Base-by-base conservation (phyloP, 192 early-diverging fungal genomes). In the Podila verticillata region DNA sequence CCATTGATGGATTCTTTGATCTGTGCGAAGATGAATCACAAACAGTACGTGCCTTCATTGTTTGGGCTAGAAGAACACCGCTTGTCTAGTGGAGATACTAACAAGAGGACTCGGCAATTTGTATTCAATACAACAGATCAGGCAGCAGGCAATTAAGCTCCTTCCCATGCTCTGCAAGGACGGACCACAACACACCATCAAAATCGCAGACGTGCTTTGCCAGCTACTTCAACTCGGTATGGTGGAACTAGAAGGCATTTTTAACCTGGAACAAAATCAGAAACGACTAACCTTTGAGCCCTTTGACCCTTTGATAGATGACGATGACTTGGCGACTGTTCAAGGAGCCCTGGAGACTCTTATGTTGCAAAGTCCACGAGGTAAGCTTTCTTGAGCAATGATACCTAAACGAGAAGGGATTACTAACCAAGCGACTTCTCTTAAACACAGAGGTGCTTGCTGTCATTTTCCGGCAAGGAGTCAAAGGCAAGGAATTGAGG, bases 141-240 rank as follows among this genome's bases (percentile, higher is more conserved):
- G 74, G 17, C 73, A 67, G 22, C 20, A 65, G 3, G 74, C 81
- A 4, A 82, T 82, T 31, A 74, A 82, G 66, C 66, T 61, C 30
- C 81, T 82, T 13, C 81, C 81, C 9, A 39, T 35, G 9, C 20
- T 82, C 10, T 74, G 73, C 61, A 82, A 66, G 44, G 73, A 82
- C 63, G 74, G 68, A 58, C 65, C 60, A 31, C 65, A 70, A 28
- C 81, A 75, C 31, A 72, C 73, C 1, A 74, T 82, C 61, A 82
- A 82, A 63, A 82, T 82, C 47, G 74, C 81, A 1, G 81, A 82
- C 49, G 81, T 82, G 2, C 60, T 82, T 0, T 75, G 73, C 36
- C 81, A 82, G 54, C 69, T 82, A 7, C 81, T 82, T 65, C 81
- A 82, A 54, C 63, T 75, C 28, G 81, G 81, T 75, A 77, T 12